Evolutionary conservation across 2,329 filamentous ascomycete species (phyloP), one percentile per base, ranked within the genome.

Genomic region (Incumbomyces lentus): DNA sequence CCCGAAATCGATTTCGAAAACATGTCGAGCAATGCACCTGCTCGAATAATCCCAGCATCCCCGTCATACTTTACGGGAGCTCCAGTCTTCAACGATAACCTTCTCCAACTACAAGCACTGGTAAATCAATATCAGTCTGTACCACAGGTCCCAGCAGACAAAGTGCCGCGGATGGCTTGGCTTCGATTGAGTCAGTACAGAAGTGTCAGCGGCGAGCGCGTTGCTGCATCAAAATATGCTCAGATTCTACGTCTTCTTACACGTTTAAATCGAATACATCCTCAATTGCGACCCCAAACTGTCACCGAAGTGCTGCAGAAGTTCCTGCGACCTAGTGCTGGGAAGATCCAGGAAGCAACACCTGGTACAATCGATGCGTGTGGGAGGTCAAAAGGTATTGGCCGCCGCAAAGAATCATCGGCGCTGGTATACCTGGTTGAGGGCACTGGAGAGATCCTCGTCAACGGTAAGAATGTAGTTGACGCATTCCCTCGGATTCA

Each of bases 61-160:
- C 82, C 86, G 2, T 92, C 90, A n/a, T 98, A 98, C 69, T 98
- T 96, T 71, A 89, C 87, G 44, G 83, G 83, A 44, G 82, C 82
- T 51, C 84, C 89, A 1, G 73, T 76, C 46, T 95, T 95, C 72
- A 92, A 83, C 66, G 92, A 98, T 67, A 78, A 85, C 59, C 78
- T 84, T 57, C 76, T 96, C 55, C 69, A 73, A 38, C 74, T 98
- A 40, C 78, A 86, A 57, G 73, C 76, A 10, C 74, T 96, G 18
- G 68, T 84, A 47, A 78, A 79, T 44, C 82, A 79, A 64, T 83
- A 92, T 62, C 74, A 79, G 47, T 73, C 79, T 19, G 75, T 96
- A 12, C 92, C 92, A 6, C 76, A 72, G 2, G 68, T 89, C 10
- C 66, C 78, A 1, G 64, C 78, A 0, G 75, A 73, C 49, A 75